phyloP scores from a whole-genome alignment of 2,329 filamentous ascomycete genomes.

The Xylariales sp. region DNA sequence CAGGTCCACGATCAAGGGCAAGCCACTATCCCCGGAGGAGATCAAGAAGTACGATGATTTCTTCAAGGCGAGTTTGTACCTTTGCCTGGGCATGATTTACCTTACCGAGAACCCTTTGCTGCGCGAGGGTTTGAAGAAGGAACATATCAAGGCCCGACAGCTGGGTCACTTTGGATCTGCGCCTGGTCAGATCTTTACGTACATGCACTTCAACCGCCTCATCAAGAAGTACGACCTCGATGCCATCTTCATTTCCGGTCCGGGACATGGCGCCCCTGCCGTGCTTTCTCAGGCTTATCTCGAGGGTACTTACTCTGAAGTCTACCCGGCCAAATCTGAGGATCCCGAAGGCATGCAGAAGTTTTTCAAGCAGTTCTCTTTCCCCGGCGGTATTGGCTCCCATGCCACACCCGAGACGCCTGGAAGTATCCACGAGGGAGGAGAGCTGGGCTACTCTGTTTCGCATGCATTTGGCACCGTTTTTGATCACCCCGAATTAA shows the following conservation, averaged over 20 bases:
- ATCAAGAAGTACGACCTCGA: constrained; percentile 78
- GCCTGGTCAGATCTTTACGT: constrained; percentile 77
- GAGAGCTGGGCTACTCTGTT: constrained; percentile 76
- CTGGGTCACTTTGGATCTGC: constrained; percentile 77
- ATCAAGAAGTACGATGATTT: constrained; percentile 66
- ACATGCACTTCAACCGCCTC: constrained; percentile 76
- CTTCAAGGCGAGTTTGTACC: constrained; percentile 70
- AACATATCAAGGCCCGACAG: constrained; percentile 70
- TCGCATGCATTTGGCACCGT: constrained; percentile 76
- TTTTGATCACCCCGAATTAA: constrained; percentile 70
- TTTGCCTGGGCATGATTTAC: constrained; percentile 78
- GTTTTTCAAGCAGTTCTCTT: constrained; percentile 82
- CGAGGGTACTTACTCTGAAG: constrained; percentile 72
- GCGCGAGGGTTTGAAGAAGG: constrained; percentile 60
- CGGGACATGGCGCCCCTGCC: constrained; percentile 73
- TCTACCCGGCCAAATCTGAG: constrained; percentile 70
- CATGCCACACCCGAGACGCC: constrained; percentile 78
- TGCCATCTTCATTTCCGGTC: constrained; percentile 69
- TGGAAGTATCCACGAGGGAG: constrained; percentile 73
- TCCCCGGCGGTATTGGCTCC: constrained; percentile 73
- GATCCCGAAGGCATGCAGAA: constrained; percentile 64
- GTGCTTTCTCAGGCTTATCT: constrained; percentile 73
- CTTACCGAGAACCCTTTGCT: constrained; percentile 70
- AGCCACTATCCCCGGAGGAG: constrained; percentile 62
- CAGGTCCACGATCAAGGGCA: constrained; percentile 58